phyloP scores from a whole-genome alignment of 345 rosid species.

The Eucalyptus tenuipes region DNA sequence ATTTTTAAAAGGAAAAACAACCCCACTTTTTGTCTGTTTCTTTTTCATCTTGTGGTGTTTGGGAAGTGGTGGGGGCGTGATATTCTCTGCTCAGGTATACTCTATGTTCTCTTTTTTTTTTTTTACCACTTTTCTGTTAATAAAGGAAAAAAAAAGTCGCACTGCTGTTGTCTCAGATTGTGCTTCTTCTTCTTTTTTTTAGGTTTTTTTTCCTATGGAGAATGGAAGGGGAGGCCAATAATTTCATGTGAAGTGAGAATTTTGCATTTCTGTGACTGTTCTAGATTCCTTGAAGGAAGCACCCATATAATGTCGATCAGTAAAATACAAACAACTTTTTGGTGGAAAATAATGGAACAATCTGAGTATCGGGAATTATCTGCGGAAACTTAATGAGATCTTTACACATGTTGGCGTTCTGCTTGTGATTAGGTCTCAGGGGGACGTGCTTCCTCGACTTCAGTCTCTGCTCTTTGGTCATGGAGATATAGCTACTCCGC shows the following conservation, averaged over 20 bases:
- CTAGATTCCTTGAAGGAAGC: conserved; percentile 4
- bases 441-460: not conserved
- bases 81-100: not conserved
- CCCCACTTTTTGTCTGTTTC: conserved; percentile 16
- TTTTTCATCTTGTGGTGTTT: not conserved
- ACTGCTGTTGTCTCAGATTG: not conserved
- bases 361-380: not conserved
- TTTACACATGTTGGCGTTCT: not conserved
- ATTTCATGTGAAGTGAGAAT: conserved; percentile 7
- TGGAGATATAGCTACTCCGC: not conserved
- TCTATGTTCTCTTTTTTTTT: not conserved
- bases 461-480: not conserved
- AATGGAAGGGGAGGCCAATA: conserved; percentile 11
- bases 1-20: conserved; percentile 21
- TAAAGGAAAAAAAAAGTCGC: not conserved
- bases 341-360: not conserved
- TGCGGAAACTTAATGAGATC: not conserved
- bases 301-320: conserved; percentile 1
- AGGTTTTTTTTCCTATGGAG: not conserved
- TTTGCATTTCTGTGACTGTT: conserved; percentile 9
- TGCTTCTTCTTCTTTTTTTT: not conserved
- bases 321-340: not conserved
- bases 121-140: not conserved
- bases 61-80: not conserved
- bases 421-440: not conserved